These are phyloP conservation scores for Aureobasidium subglaciale DNA, from an alignment of 2,329 filamentous ascomycete genomes.

Conservation along the genomic window DNA sequence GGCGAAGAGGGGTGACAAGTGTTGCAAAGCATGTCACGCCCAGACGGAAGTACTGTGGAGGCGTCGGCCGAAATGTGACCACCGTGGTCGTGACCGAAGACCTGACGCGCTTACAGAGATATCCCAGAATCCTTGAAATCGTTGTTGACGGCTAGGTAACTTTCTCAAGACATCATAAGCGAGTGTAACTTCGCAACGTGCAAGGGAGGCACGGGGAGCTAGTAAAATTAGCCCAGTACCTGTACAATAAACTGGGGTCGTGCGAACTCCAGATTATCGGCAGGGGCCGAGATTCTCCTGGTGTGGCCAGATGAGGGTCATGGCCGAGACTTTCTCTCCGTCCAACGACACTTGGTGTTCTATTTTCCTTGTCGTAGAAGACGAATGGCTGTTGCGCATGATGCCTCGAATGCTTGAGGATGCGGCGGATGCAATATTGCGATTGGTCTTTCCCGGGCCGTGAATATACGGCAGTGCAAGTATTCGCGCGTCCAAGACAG, in stretches of 20 bases:
- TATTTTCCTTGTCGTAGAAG: background rate
- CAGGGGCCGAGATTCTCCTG: background rate
- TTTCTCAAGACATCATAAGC: slow-evolving; percentile 3
- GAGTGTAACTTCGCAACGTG: slow-evolving; percentile 4
- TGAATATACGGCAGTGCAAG: background rate
- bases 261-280: slow-evolving; percentile 10
- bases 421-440: background rate
- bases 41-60: background rate
- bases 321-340: background rate
- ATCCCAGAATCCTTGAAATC: slow-evolving; percentile 1
- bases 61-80: background rate
- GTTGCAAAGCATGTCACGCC: slow-evolving; percentile 6
- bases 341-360: background rate
- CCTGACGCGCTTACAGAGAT: background rate
- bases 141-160: background rate
- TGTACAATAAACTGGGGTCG: background rate
- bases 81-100: background rate
- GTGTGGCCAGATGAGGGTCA: no score
- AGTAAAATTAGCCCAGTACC: background rate
- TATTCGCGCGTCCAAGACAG: slow-evolving; percentile 5
- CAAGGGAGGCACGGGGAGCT: background rate
- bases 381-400: background rate
- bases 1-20: background rate
- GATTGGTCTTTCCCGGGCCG: background rate
- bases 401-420: background rate